Evolutionary conservation across 2,329 filamentous ascomycete species (phyloP).

Genomic region (Ophioceras dolichostomum): DNA sequence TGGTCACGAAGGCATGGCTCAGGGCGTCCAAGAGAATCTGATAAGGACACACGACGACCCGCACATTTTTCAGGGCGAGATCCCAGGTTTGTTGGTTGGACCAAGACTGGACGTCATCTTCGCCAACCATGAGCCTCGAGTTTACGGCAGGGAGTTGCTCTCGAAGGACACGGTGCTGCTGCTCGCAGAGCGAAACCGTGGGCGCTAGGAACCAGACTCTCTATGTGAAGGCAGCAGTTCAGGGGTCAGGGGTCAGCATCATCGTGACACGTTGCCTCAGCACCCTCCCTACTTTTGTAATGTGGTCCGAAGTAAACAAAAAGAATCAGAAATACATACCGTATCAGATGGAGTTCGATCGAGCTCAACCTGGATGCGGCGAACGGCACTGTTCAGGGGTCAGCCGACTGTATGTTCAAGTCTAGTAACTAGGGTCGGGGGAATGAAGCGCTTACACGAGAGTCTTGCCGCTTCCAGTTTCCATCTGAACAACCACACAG

Average conservation of each 20-base stretch:
- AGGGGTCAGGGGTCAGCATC: too few species aligned
- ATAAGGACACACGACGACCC: conserved; percentile 67
- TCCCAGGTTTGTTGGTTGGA: conserved; percentile 47
- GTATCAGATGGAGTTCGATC: conserved; percentile 39
- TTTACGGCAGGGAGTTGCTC: conserved; percentile 47
- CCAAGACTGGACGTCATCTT: conserved; percentile 64
- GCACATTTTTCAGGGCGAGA: conserved; percentile 46
- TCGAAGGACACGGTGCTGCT: conserved; percentile 51
- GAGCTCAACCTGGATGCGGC: conserved; percentile 55
- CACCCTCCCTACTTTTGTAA: conserved; percentile 4
- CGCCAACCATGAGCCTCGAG: conserved; percentile 52
- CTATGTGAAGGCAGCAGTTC: conserved; percentile 17
- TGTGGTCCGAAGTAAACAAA: too few species aligned
- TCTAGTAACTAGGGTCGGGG: too few species aligned
- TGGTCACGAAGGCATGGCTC: conserved; percentile 57
- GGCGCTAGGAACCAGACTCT: conserved; percentile 64
- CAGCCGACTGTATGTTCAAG: neutral
- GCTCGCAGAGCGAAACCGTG: conserved; percentile 52
- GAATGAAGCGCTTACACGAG: conserved; percentile 44
- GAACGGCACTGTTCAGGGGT: conserved; percentile 38
- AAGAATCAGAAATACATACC: conserved; percentile 26
- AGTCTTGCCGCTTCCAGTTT: conserved; percentile 69
- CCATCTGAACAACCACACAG: conserved; percentile 45
- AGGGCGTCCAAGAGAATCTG: conserved; percentile 66
- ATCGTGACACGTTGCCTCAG: too few species aligned